Conservation (phyloP, 768 basidiomycete species). For the Boletus sp. region DNA sequence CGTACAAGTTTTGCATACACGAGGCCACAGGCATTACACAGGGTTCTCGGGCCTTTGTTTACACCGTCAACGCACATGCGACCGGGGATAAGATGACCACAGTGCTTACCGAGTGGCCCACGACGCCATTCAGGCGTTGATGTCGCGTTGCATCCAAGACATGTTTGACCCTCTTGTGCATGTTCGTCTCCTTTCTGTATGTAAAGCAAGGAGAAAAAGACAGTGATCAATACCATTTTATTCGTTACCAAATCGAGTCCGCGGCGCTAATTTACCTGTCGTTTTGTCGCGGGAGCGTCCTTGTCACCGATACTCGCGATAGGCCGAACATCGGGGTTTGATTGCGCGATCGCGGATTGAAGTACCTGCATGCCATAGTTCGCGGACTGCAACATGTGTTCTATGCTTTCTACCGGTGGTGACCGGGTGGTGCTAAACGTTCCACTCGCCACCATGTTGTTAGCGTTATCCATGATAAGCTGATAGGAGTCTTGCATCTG, state of each 20-base stretch:
- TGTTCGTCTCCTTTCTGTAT: conserved; percentile 40
- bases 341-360: conserved; percentile 27
- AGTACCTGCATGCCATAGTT: conserved; percentile 34
- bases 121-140: conserved; percentile 86
- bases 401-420: conserved; percentile 35
- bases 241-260: conserved; percentile 23
- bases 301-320: conserved; percentile 26
- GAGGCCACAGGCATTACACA: conserved; percentile 84
- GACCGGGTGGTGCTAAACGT: conserved; percentile 21
- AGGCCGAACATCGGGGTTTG: conserved; percentile 29
- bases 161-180: conserved; percentile 63
- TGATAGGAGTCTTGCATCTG: conserved; percentile 46
- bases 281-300: conserved; percentile 29
- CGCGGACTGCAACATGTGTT: conserved; percentile 45
- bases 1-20: conserved; percentile 84
- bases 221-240: conserved; percentile 30
- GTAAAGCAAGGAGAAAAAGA: conserved; percentile 9
- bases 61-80: conserved; percentile 24
- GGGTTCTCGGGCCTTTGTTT: conserved; percentile 66
- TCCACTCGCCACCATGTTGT: conserved; percentile 25
- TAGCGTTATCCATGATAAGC: conserved; percentile 39
- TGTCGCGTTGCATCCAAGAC: conserved; percentile 78
- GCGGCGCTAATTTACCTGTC: conserved; percentile 33
- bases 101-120: conserved; percentile 67
- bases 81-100: conserved; percentile 22